A percentile compares a stretch with the other conserved stretches of the same genome.
These are phyloP conservation scores for Candida glucosophila DNA, from an alignment of 1,139 yeast species.

Conservation along the genomic window DNA sequence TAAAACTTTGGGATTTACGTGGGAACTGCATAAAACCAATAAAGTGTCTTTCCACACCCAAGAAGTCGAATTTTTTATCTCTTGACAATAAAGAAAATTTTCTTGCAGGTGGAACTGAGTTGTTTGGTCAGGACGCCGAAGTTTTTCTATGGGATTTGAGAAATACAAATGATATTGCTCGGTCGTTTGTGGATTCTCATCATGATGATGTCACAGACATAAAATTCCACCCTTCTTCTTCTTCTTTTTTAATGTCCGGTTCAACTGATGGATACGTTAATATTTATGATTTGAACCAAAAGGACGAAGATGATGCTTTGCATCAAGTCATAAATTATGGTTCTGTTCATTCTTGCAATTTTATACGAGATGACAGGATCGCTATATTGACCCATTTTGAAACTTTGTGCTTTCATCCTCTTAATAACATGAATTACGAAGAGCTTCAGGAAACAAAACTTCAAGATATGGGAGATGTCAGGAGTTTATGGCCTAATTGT, in stretches of 20 bases:
- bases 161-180: slow-evolving; percentile 23
- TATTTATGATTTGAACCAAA: slow-evolving; percentile 65
- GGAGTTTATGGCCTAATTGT: slow-evolving; percentile 61
- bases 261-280: slow-evolving; percentile 92
- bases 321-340: slow-evolving; percentile 82
- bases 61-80: slow-evolving; percentile 33
- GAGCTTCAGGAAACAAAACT: slow-evolving; percentile 47
- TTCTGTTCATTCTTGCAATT: slow-evolving; percentile 81
- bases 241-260: slow-evolving; percentile 66
- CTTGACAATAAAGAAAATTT: slow-evolving; percentile 29
- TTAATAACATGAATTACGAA: slow-evolving; percentile 57
- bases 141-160: slow-evolving; percentile 69
- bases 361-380: slow-evolving; percentile 52
- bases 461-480: slow-evolving; percentile 67
- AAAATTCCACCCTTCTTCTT: slow-evolving; percentile 61
- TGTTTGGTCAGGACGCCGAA: slow-evolving; percentile 75
- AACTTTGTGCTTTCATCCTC: slow-evolving; percentile 69
- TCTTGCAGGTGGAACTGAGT: slow-evolving; percentile 81
- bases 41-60: slow-evolving; percentile 27
- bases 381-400: slow-evolving; percentile 88
- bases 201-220: slow-evolving; percentile 86
- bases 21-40: slow-evolving; percentile 14
- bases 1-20: slow-evolving; percentile 65
- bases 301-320: slow-evolving; percentile 75
- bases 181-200: slow-evolving; percentile 75